A percentile compares a stretch with the other conserved stretches of the same genome.
phyloP scores from a whole-genome alignment of 495 filamentous ascomycete species.

The Immersiella caudata region DNA sequence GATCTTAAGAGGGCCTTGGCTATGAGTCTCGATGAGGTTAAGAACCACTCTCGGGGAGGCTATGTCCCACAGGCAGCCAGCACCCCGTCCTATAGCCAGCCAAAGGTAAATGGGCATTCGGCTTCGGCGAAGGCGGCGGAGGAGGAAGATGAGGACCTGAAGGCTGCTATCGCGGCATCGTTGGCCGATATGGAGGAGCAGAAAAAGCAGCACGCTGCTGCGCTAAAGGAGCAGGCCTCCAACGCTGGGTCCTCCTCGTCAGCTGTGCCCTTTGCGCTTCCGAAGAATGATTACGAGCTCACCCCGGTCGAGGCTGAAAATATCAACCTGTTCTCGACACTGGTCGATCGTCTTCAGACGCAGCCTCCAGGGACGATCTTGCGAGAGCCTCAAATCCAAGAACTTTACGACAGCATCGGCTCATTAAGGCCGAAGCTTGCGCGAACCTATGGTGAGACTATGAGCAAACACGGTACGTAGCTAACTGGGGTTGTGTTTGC shows the following conservation, averaged over 20 bases:
- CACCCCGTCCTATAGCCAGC: constrained; percentile 32
- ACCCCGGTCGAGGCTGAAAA: constrained; percentile 94
- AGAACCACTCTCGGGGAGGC: constrained; percentile 55
- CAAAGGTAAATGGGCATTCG: constrained; percentile 45
- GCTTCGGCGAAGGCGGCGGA: constrained; percentile 56
- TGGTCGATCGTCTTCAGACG: constrained; percentile 92
- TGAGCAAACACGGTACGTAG: constrained; percentile 94
- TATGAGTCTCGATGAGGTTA: constrained; percentile 95
- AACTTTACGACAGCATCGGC: constrained; percentile 96
- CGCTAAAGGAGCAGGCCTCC: constrained; percentile 71
- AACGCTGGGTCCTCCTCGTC: constrained; percentile 41
- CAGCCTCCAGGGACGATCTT: constrained; percentile 95
- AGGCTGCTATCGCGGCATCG: constrained; percentile 96
- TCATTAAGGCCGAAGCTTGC: constrained; percentile 89
- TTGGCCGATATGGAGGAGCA: constrained; percentile 97
- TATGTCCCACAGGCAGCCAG: constrained; percentile 47
- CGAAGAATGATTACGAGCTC: constrained; percentile 92
- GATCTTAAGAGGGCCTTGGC: constrained; percentile 90
- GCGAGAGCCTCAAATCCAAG: constrained; percentile 94
- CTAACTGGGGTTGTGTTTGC: constrained; percentile 27
- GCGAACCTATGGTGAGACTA: constrained; percentile 95
- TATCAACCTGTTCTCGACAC: constrained; percentile 91
- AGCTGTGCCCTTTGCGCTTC: constrained; percentile 54
- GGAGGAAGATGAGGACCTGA: constrained; percentile 90
- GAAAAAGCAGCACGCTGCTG: constrained; percentile 83